Base-by-base conservation (phyloP, 192 early-diverging fungal genomes). In the Obelidium mucronatum region DNA sequence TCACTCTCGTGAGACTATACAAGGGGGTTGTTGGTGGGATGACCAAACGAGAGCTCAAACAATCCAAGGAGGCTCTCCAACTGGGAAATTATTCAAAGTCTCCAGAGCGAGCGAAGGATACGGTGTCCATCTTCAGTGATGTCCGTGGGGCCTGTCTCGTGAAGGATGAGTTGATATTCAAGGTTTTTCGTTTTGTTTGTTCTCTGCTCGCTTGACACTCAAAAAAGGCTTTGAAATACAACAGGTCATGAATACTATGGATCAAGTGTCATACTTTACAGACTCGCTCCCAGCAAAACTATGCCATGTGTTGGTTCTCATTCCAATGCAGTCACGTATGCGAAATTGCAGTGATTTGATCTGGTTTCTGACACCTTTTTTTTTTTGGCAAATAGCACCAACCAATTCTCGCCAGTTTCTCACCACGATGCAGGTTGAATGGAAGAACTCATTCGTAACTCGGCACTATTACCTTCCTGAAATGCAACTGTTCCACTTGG, bases 231-330 rank as follows among this genome's bases (percentile, higher is more conserved):
- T n/a, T n/a, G n/a, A n/a, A n/a, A n/a, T n/a, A 60, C 44, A 6
- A 48, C 19, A 60, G 58, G 13, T 60, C 58, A 60, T 60, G 1
- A 60, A 60, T 26, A 8, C 58, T 19, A 60, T 1, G 58, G 1
- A 60, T 0, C 24, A 60, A 24, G 13, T 60, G 13, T 60, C 58
- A 44, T 44, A 0, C 58, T 60, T 60, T 52, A n/a, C n/a, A 15
- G 51, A 13, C 51, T 52, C 58, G 13, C 33, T 60, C 58, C 58
- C 58, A 31, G 24, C 11, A 60, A 34, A 60, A 60, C 58, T 60
- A 19, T 60, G 33, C 24, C 58, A 60, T 60, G 58, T 60, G 58
- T 26, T 60, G 1, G 58, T 60, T 60, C 58, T 60, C 6, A 0
- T 24, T 60, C 58, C 58, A 13, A 1, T 13, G 11, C 11, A 19